Percentiles rank a stretch among this genome's conserved stretches.
phyloP scores from a whole-genome alignment of 2,329 filamentous ascomycete species.

The Davidsoniella australis region DNA sequence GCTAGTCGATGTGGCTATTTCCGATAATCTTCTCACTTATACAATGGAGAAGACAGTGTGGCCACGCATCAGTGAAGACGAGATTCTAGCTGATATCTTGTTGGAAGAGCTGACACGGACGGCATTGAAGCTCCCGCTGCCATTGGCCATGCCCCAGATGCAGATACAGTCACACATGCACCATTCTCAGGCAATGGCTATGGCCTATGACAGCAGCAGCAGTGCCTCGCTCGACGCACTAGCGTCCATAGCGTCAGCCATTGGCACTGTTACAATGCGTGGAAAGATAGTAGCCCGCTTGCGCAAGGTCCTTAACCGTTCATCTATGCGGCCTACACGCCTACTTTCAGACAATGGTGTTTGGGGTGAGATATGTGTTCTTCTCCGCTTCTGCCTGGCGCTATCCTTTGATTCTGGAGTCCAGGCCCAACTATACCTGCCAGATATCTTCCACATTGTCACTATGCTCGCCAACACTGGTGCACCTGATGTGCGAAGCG shows the following conservation, averaged over 20 bases:
- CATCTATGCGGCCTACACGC: conserved; percentile 48
- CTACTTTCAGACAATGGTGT: conserved; percentile 48
- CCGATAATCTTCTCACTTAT: conserved; percentile 40
- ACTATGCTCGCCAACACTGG: conserved; percentile 56
- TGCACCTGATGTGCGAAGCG: conserved; percentile 34
- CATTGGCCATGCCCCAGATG: not conserved
- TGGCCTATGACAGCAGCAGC: not conserved
- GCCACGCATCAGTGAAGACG: conserved; percentile 47
- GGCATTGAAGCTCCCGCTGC: conserved; percentile 34
- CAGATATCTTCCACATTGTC: conserved; percentile 53
- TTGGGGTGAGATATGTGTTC: conserved; percentile 51
- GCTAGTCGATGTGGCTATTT: conserved; percentile 46
- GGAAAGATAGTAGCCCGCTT: conserved; percentile 49
- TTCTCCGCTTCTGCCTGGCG: conserved; percentile 48
- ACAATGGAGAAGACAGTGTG: conserved; percentile 49
- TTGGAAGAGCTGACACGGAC: conserved; percentile 49
- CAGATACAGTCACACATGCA: no score
- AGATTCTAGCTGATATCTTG: conserved; percentile 48
- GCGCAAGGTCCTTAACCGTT: conserved; percentile 49
- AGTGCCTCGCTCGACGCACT: conserved; percentile 34
- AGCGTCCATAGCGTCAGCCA: conserved; percentile 43
- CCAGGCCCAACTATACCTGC: conserved; percentile 49
- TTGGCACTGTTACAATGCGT: conserved; percentile 47
- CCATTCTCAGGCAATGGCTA: no score
- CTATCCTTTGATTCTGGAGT: conserved; percentile 51